A percentile compares a stretch with the other conserved stretches of the same genome.
Evolutionary conservation across 176 grass and related monocot genomes (phyloP).

Genomic region (Oropetium thomaeum): DNA sequence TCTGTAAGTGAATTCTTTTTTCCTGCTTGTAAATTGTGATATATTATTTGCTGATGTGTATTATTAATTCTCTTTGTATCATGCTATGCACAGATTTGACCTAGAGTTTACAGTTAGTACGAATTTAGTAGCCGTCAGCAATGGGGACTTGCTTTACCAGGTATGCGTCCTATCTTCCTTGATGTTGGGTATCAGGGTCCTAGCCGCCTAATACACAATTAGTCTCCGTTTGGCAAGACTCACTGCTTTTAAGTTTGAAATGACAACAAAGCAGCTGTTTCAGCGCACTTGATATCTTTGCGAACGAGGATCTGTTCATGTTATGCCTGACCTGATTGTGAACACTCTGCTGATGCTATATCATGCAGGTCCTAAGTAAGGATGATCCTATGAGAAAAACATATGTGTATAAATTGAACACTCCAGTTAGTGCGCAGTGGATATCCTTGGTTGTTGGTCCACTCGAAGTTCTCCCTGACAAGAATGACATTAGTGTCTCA

Average conservation of each 20-base stretch:
- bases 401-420: conserved; percentile 83
- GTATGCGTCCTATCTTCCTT: conserved; percentile 40
- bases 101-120: conserved; percentile 85
- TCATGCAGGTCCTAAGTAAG: conserved; percentile 82
- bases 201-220: background rate
- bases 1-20: conserved; percentile 56
- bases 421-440: conserved; percentile 86
- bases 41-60: conserved; percentile 29
- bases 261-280: background rate
- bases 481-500: conserved; percentile 56
- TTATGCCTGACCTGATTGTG: conserved; percentile 23
- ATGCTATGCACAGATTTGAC: conserved; percentile 74
- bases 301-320: background rate
- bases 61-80: conserved; percentile 10
- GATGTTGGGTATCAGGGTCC: background rate
- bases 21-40: conserved; percentile 21
- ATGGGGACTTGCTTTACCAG: conserved; percentile 92
- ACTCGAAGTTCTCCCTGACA: conserved; percentile 86
- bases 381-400: conserved; percentile 93
- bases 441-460: conserved; percentile 96
- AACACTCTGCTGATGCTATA: conserved; percentile 16
- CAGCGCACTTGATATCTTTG: background rate
- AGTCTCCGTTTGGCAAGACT: background rate
- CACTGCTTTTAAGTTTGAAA: background rate
- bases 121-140: conserved; percentile 89